Evolutionary conservation across 2,329 filamentous ascomycete species (phyloP), one percentile per base, ranked within the genome.

Genomic region (Ustulina deusta): DNA sequence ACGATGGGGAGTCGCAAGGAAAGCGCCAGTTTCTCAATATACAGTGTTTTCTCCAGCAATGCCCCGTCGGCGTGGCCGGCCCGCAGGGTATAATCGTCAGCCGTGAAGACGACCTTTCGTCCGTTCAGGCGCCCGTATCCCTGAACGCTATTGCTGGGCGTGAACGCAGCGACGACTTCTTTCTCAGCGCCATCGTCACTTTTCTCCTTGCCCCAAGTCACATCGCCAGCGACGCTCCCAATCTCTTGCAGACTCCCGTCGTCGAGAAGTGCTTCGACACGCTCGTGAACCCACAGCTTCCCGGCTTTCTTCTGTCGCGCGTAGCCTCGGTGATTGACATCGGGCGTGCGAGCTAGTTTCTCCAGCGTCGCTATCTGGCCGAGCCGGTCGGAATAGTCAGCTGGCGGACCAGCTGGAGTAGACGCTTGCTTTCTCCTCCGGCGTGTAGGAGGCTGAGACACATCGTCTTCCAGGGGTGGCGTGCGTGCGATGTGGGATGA

Each of bases 381-480:
- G 10, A 70, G 68, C 22, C 65, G 61, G 54, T 70, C 68, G n/a
- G 68, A 65, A 42, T 70, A 70, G 29, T 70, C 68, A 29, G 68
- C 65, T 20, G 68, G 68, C 2, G 51, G 60, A 3, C 60, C 64
- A 20, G 20, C 25, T 27, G 61, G 20, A 29, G 20, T n/a, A n/a
- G 63, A n/a, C 11, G 55, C 17, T 34, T 61, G 59, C 29, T 51
- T 67, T 44, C 25, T 58, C n/a, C 63, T 48, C 17, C 64, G 67
- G 29, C 57, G 56, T 22, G 36, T 34, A 15, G 59, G n/a, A 6
- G 52, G 6, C 46, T 44, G 34, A 6, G 44, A 29, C 9, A 10
- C 42, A 44, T 51, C 29, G 2, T 65, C 29, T 49, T 66, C 44
- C 4, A 25, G 5, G 17, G 55, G 15, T 2, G 54, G n/a, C n/a